Percentiles rank a stretch among this genome's conserved stretches.
Evolutionary conservation across 1,284 basidiomycete genomes (phyloP).

Genomic region (Sanghuangporus baumii): DNA sequence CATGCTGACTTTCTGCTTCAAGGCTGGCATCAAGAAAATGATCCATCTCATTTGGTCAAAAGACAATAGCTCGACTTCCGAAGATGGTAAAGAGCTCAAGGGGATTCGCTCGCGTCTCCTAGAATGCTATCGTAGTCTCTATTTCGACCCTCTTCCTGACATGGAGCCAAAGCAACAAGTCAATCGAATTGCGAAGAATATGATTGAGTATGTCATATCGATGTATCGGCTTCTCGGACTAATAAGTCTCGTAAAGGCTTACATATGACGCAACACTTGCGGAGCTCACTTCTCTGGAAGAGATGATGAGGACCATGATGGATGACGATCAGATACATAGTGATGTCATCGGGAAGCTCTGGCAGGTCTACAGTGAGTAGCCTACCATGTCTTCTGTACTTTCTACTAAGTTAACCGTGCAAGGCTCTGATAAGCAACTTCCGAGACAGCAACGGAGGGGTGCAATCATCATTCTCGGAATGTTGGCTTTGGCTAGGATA

Average conservation of each 20-base stretch:
- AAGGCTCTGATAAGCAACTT: constrained; percentile 69
- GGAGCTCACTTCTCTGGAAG: constrained; percentile 93
- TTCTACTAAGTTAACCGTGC: background rate
- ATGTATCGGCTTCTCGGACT: constrained; percentile 1
- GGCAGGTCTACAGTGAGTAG: constrained; percentile 88
- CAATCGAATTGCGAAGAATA: constrained; percentile 94
- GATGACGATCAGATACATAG: constrained; percentile 75
- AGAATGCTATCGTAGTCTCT: constrained; percentile 86
- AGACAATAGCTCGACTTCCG: constrained; percentile 82
- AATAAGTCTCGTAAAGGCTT: constrained; percentile 41
- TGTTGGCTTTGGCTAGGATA: constrained; percentile 86
- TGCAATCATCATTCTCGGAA: constrained; percentile 91
- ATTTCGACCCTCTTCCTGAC: constrained; percentile 77
- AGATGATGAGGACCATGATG: constrained; percentile 96
- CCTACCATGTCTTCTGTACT: background rate
- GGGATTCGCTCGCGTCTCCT: constrained; percentile 84
- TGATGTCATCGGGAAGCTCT: constrained; percentile 87
- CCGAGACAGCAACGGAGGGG: constrained; percentile 85
- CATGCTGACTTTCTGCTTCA: constrained; percentile 5
- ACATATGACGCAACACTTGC: constrained; percentile 91
- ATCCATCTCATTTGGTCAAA: constrained; percentile 97
- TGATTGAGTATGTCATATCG: constrained; percentile 75
- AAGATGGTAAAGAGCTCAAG: constrained; percentile 85
- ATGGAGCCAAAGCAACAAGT: constrained; percentile 81
- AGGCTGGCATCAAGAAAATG: constrained; percentile 92